A percentile compares a stretch with the other conserved stretches of the same genome.
Conservation (phyloP, 1,139 yeast species). For the Yamadazyma diddensiae region DNA sequence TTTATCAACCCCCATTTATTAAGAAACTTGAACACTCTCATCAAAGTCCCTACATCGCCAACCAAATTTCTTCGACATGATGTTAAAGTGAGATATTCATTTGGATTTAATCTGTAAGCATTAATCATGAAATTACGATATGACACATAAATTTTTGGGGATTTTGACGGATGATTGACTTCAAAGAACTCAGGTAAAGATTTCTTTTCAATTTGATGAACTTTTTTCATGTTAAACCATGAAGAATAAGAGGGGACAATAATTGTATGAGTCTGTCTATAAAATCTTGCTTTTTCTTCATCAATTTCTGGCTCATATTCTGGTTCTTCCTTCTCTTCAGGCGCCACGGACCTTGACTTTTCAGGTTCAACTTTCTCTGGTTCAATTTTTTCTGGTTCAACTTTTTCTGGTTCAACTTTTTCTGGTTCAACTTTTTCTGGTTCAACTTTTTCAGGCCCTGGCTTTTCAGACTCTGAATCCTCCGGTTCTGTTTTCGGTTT, state of each 20-base stretch:
- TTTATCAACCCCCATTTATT: slow-evolving; percentile 97
- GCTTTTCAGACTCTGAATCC: not conserved
- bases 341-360: slow-evolving; percentile 1
- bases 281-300: slow-evolving; percentile 14
- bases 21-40: slow-evolving; percentile 85
- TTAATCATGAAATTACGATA: slow-evolving; percentile 94
- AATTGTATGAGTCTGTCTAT: slow-evolving; percentile 76
- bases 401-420: slow-evolving; percentile 1
- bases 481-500: too few species aligned
- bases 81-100: slow-evolving; percentile 87
- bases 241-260: slow-evolving; percentile 91
- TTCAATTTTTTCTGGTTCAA: not conserved
- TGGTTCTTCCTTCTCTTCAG: slow-evolving; percentile 6
- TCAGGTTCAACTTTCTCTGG: not conserved
- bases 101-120: slow-evolving; percentile 87
- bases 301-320: slow-evolving; percentile 13
- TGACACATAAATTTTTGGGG: slow-evolving; percentile 82
- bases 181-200: slow-evolving; percentile 91
- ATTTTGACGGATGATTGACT: slow-evolving; percentile 71
- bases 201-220: slow-evolving; percentile 62
- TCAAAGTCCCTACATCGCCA: slow-evolving; percentile 93
- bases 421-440: not conserved
- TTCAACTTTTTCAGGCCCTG: not conserved
- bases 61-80: slow-evolving; percentile 92
- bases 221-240: slow-evolving; percentile 79